Conservation (phyloP, 768 basidiomycete genomes). For the Russula virescens region DNA sequence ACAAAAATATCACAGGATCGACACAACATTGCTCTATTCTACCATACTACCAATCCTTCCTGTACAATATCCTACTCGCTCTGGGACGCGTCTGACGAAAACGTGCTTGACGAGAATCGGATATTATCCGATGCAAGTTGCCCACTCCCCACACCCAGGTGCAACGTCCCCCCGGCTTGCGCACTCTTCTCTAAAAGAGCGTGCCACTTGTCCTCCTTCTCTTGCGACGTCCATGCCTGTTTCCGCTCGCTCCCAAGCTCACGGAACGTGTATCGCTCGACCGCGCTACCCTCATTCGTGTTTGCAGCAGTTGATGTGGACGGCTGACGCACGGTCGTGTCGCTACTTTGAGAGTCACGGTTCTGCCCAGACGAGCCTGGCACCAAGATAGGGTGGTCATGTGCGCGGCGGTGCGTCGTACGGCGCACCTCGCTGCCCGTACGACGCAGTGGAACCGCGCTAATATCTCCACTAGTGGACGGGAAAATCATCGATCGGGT, state of each 20-base stretch:
- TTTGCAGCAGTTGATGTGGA: slow-evolving; percentile 8
- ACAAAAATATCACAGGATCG: not conserved
- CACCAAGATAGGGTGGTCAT: slow-evolving; percentile 10
- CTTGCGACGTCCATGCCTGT: slow-evolving; percentile 50
- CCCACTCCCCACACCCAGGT: slow-evolving; percentile 37
- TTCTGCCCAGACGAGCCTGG: slow-evolving; percentile 26
- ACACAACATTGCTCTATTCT: too few relatives aligned
- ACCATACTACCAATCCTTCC: too few relatives aligned
- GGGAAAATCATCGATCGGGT: not conserved
- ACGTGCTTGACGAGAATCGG: slow-evolving; percentile 33
- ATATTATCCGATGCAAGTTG: slow-evolving; percentile 42
- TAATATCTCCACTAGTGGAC: slow-evolving; percentile 23
- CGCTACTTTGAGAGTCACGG: slow-evolving; percentile 15
- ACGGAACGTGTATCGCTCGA: slow-evolving; percentile 42
- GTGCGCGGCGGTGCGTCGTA: slow-evolving; percentile 19
- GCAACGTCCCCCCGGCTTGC: slow-evolving; percentile 68
- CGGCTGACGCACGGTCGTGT: slow-evolving; percentile 17
- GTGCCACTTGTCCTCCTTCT: slow-evolving; percentile 70
- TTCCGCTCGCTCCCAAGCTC: slow-evolving; percentile 37
- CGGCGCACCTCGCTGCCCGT: slow-evolving; percentile 23
- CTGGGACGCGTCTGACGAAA: too few relatives aligned
- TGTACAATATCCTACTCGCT: too few relatives aligned
- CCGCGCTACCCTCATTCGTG: slow-evolving; percentile 6
- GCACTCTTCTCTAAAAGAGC: slow-evolving; percentile 61
- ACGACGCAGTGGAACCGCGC: slow-evolving; percentile 26